Evolutionary conservation across 768 basidiomycete species (phyloP), one percentile per base, ranked within the genome.

Genomic region (Termitomyces sp.): DNA sequence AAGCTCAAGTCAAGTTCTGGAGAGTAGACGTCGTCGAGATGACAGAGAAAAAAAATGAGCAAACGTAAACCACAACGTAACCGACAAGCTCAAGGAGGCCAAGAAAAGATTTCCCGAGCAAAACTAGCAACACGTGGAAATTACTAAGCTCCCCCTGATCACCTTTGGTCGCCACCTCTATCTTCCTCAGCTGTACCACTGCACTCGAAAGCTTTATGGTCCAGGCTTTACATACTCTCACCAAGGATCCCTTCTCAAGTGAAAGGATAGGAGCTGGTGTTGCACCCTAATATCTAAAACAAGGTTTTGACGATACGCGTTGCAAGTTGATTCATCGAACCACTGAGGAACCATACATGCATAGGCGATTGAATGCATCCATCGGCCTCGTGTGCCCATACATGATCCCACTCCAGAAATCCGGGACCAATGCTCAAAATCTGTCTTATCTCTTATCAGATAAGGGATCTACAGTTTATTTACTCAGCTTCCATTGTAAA

Each of bases 91-190:
- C 44, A 49, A 32, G 39, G 53, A 48, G 43, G 53, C 65, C 70
- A 68, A 69, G 69, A 72, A 72, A 71, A 70, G 69, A 69, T 65
- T 64, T 56, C 56, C n/a, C 62, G 67, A 58, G 71, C 68, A 71
- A 72, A 74, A 72, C 71, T 71, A 68, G 67, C 62, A 59, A 65
- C 72, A 74, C 73, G 72, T 73, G 73, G 61, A 31, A 67, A 46
- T 72, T 68, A 72, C 67, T 74, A 72, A 74, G 59, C 68, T 13
- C n/a, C 29, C 26, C 43, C 26, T 47, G 49, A 42, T 52, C 57
- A 47, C 34, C 50, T 18, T 24, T 34, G 16, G 7, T 9, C 34
- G 48, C 48, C 22, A 9, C 32, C 32, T 36, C 20, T 16, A 34
- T 50, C 26, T 39, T 27, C 36, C 22, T 51, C 50, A 27, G 36